Evolutionary conservation across 2,329 filamentous ascomycete species (phyloP).

Genomic region (Aspergillus sp.): DNA sequence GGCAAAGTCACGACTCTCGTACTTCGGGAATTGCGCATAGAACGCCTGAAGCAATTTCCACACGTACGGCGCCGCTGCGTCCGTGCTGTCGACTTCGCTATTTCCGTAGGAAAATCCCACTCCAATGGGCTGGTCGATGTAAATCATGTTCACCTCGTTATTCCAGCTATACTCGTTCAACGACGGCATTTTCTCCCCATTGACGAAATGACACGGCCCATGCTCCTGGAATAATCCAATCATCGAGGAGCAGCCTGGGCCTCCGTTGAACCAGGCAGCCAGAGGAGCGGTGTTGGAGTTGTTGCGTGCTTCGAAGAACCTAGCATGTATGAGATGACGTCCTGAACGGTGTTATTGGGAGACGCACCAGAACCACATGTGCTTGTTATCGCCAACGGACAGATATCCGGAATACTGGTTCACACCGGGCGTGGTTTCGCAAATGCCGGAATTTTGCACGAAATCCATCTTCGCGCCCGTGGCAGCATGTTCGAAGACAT

Average conservation of each 20-base stretch:
- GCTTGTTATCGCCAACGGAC: conserved; percentile 35
- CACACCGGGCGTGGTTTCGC: conserved; percentile 43
- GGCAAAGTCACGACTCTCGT: conserved; percentile 29
- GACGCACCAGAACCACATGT: conserved; percentile 37
- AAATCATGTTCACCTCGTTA: conserved; percentile 55
- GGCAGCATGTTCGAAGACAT: conserved; percentile 41
- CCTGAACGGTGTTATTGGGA: neutral
- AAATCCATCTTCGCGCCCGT: conserved; percentile 39
- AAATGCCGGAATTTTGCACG: conserved; percentile 44
- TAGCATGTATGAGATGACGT: no score
- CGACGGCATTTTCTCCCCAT: conserved; percentile 33
- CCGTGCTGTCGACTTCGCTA: conserved; percentile 31
- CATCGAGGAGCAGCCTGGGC: conserved; percentile 38
- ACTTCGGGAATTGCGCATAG: conserved; percentile 27
- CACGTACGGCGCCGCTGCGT: conserved; percentile 41
- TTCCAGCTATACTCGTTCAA: conserved; percentile 50
- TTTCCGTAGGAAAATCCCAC: conserved; percentile 44
- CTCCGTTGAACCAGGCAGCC: conserved; percentile 40
- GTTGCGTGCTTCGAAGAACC: conserved; percentile 42
- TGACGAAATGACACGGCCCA: conserved; percentile 34
- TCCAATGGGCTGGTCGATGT: conserved; percentile 55
- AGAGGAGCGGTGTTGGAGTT: conserved; percentile 36
- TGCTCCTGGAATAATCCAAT: conserved; percentile 35
- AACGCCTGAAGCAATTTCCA: conserved; percentile 49
- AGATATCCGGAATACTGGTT: conserved; percentile 46